These are phyloP conservation scores for Chlorella sp. DNA, from an alignment of 139 green algal species.

Conservation along the genomic window DNA sequence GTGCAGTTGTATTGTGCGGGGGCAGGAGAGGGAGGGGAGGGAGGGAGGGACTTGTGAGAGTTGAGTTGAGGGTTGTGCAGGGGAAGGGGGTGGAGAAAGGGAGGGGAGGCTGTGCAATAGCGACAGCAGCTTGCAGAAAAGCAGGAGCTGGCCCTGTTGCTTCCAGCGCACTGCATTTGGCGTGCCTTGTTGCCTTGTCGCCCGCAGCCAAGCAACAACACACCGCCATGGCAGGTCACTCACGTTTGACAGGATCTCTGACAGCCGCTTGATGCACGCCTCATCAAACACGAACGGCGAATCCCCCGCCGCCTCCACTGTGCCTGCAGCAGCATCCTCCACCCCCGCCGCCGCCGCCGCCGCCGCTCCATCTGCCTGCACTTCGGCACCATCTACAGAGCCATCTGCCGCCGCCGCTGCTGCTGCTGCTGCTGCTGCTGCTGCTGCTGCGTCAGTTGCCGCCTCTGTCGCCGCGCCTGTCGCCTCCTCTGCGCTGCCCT, in stretches of 20 bases:
- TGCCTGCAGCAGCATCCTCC: conserved; percentile 10
- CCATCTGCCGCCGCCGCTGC: conserved; percentile 10
- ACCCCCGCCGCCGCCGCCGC: background rate
- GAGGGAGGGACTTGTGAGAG: too few species aligned
- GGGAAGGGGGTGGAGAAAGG: background rate
- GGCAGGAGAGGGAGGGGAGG: too few species aligned
- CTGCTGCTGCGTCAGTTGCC: background rate
- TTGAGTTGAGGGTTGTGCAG: too few species aligned
- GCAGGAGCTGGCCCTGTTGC: too few species aligned
- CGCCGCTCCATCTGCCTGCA: background rate
- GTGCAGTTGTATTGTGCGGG: conserved; percentile 78
- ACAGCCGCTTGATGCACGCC: conserved; percentile 54
- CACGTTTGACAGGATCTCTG: conserved; percentile 64
- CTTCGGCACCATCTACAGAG: background rate
- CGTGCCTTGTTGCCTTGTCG: background rate
- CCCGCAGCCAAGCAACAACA: background rate
- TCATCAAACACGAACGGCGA: conserved; percentile 55
- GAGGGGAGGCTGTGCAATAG: too few species aligned
- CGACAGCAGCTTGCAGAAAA: too few species aligned
- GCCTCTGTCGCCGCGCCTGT: background rate
- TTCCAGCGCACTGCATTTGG: background rate
- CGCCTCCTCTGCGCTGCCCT: background rate
- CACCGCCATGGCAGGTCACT: too few species aligned
- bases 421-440: background rate
- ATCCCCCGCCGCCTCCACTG: background rate